Evolutionary conservation across 352 stramenopile genomes (phyloP).

Genomic region (Peronospora belbahrii): DNA sequence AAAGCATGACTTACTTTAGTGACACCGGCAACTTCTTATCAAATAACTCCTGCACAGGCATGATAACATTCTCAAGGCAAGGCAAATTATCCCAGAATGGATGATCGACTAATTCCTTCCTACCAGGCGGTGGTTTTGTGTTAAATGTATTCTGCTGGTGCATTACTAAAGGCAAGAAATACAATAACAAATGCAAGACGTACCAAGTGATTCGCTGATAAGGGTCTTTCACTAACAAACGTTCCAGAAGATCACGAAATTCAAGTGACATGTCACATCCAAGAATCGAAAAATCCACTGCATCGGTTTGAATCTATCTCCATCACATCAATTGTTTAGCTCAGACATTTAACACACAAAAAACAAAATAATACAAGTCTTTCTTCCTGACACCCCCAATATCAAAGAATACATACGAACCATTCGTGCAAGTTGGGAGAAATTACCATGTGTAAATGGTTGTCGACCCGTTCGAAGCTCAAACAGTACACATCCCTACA

Average conservation of each 20-base stretch:
- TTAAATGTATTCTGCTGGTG: slow-evolving; percentile 1
- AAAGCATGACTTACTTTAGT: slow-evolving; percentile 7
- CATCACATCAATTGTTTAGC: neutral
- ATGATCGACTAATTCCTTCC: slow-evolving; percentile 58
- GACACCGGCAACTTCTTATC: slow-evolving; percentile 7
- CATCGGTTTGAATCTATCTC: slow-evolving; percentile 60
- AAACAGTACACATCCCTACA: slow-evolving; percentile 71
- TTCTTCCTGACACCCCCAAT: too few relatives aligned
- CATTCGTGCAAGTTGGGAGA: slow-evolving; percentile 59
- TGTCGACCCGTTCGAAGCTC: slow-evolving; percentile 59
- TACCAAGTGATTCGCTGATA: slow-evolving; percentile 72
- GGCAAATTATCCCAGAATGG: slow-evolving; percentile 50
- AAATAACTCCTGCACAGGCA: slow-evolving; percentile 65
- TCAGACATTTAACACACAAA: too few relatives aligned
- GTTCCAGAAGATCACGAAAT: slow-evolving; percentile 52
- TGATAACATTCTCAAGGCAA: slow-evolving; percentile 22
- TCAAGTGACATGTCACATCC: slow-evolving; percentile 43
- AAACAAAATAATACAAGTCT: too few relatives aligned
- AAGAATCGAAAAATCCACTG: slow-evolving; percentile 33
- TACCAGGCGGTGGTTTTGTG: slow-evolving; percentile 20
- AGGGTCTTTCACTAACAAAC: slow-evolving; percentile 64
- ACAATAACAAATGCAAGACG: slow-evolving; percentile 5
- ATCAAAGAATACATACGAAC: too few relatives aligned
- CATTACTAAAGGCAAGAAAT: neutral
- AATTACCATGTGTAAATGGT: slow-evolving; percentile 69